A percentile compares a stretch with the other conserved stretches of the same genome.
phyloP scores from a whole-genome alignment of 1,284 basidiomycete genomes.

The Cryptococcus amylolentus region DNA sequence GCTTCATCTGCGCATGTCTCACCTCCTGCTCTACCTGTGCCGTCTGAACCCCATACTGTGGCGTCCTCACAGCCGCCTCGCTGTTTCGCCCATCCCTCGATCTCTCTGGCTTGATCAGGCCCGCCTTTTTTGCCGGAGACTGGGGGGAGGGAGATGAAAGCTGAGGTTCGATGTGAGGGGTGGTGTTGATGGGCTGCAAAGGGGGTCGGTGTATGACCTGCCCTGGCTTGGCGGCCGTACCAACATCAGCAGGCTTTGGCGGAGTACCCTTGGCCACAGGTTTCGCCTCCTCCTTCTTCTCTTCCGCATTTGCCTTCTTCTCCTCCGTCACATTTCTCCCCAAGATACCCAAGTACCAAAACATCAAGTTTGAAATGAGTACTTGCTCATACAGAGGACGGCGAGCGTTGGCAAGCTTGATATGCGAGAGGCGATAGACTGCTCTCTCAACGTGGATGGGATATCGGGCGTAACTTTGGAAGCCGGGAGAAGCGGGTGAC shows the following conservation, averaged over 20 bases:
- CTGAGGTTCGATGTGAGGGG: not conserved
- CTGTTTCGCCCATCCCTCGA: constrained; percentile 58
- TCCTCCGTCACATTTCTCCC: constrained; percentile 62
- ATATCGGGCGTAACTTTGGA: constrained; percentile 72
- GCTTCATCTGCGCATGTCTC: constrained; percentile 16
- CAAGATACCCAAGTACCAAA: constrained; percentile 99
- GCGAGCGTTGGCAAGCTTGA: constrained; percentile 96
- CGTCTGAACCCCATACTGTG: constrained; percentile 90
- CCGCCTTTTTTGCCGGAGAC: constrained; percentile 26
- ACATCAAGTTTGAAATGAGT: constrained; percentile 98
- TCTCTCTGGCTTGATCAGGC: constrained; percentile 45
- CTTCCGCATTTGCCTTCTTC: constrained; percentile 51
- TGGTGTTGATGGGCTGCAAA: not conserved
- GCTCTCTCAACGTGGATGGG: constrained; percentile 98
- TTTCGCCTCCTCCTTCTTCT: constrained; percentile 40
- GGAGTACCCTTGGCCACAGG: constrained; percentile 46
- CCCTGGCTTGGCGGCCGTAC: constrained; percentile 51
- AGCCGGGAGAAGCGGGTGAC: constrained; percentile 57
- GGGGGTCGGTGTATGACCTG: constrained; percentile 26
- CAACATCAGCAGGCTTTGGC: constrained; percentile 35
- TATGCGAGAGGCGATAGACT: constrained; percentile 94
- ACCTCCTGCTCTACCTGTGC: constrained; percentile 81
- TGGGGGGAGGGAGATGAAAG: not conserved
- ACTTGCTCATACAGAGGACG: constrained; percentile 97
- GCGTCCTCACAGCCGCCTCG: constrained; percentile 80